phyloP scores from a whole-genome alignment of 495 filamentous ascomycete species.

The Tuber umbilicatum region DNA sequence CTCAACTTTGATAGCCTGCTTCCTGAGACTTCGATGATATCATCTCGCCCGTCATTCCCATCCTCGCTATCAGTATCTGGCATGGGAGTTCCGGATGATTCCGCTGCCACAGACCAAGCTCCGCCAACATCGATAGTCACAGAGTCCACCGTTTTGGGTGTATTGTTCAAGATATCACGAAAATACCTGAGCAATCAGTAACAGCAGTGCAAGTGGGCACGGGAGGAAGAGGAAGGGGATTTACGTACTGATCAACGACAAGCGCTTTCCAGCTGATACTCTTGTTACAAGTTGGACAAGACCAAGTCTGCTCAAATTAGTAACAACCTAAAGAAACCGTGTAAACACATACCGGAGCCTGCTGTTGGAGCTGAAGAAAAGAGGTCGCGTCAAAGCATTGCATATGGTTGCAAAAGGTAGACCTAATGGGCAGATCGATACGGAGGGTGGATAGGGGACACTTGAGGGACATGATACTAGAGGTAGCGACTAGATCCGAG shows the following conservation, averaged over 20 bases:
- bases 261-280: conserved; percentile 69
- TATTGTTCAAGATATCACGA: conserved; percentile 69
- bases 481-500: conserved; percentile 78
- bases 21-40: conserved; percentile 52
- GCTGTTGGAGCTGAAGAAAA: conserved; percentile 88
- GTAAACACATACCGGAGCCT: conserved; percentile 56
- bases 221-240: neutral
- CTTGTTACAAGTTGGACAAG: conserved; percentile 87
- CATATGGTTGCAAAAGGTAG: conserved; percentile 73
- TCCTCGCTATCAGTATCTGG: conserved; percentile 47
- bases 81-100: conserved; percentile 38
- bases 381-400: conserved; percentile 94
- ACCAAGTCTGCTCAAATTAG: conserved; percentile 57
- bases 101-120: conserved; percentile 57
- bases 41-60: conserved; percentile 63
- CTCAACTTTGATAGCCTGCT: conserved; percentile 42
- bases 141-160: conserved; percentile 63
- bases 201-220: conserved; percentile 7
- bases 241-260: conserved; percentile 74
- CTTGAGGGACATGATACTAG: conserved; percentile 79
- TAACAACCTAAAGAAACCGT: neutral
- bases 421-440: conserved; percentile 73
- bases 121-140: conserved; percentile 87
- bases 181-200: conserved; percentile 63
- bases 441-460: conserved; percentile 82